Percentiles rank a stretch among this genome's conserved stretches.
phyloP scores from a whole-genome alignment of 768 basidiomycete genomes.

The Pleurotus djamor region DNA sequence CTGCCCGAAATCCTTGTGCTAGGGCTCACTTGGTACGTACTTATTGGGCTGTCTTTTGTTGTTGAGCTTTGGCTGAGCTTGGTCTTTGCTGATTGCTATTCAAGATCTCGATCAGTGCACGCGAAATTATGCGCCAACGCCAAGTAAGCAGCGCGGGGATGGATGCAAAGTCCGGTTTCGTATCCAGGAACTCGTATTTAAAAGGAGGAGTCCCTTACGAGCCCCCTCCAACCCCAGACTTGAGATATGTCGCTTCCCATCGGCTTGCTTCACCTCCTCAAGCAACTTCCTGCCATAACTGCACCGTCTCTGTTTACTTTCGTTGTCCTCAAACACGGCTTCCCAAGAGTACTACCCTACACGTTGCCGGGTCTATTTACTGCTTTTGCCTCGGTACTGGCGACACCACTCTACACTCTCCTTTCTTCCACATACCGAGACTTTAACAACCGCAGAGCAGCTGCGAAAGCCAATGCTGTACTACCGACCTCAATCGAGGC shows the following conservation, averaged over 20 bases:
- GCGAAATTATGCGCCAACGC: too few relatives aligned
- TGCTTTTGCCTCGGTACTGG: not conserved
- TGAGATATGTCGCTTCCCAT: not conserved
- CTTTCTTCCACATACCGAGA: slow-evolving; percentile 13
- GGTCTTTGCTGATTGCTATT: too few relatives aligned
- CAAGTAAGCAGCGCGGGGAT: too few relatives aligned
- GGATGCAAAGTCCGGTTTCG: too few relatives aligned
- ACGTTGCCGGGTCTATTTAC: not conserved
- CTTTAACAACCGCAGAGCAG: slow-evolving; percentile 18
- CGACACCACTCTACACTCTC: slow-evolving; percentile 11
- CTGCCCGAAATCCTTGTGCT: too few relatives aligned
- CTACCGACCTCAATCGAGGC: slow-evolving; percentile 27
- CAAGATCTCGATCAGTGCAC: too few relatives aligned
- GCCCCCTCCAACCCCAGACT: not conserved
- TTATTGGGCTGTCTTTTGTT: too few relatives aligned
- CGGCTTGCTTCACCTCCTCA: slow-evolving; percentile 2
- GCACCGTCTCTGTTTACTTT: slow-evolving; percentile 1
- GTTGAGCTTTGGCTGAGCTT: too few relatives aligned
- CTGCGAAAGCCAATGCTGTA: slow-evolving; percentile 28
- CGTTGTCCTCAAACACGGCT: not conserved
- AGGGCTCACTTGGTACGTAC: too few relatives aligned
- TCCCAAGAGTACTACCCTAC: not conserved
- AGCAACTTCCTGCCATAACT: not conserved
- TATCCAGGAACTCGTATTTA: not conserved
- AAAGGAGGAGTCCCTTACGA: not conserved